Evolutionary conservation across 2,329 filamentous ascomycete species (phyloP), one percentile per base, ranked within the genome.

Genomic region (Fusarium buharicum): DNA sequence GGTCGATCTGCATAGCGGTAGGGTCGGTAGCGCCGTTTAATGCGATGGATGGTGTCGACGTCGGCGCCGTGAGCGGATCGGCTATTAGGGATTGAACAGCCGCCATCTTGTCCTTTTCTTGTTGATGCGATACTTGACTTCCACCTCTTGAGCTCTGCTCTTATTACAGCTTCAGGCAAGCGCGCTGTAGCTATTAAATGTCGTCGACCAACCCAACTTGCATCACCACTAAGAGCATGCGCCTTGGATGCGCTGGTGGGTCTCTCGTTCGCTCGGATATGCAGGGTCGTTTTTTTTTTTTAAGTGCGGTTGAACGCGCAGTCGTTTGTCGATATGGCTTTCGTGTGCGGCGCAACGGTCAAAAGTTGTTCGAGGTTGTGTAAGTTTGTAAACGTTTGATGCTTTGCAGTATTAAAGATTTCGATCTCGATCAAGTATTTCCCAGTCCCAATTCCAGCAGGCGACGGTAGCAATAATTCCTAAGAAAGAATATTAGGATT

Each of bases 11-110:
- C 60, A 77, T 67, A 24, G 48, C 57, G 45, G 66, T 51, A 37
- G 73, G 62, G 22, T 59, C 67, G 13, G 71, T 54, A 38, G 67
- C 49, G 28, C 67, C 67, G 43, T 72, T 69, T 51, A 73, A 64
- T 38, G 64, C 50, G 40, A 71, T 52, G 46, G 59, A 49, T 41
- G 68, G 58, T 10, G 52, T 63, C 28, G 75, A 61, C 47, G 69
- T 63, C 28, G 75, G 62, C 47, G 69, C 67, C 30, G 72, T 71
- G 46, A 74, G 74, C 27, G 75, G 70, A 38, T 72, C 75, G 39
- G 73, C 65, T 43, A 76, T 63, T 50, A 77, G 67, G 51, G 76
- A 75, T 53, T 77, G 75, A 36, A 79, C 76, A 9, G 77, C 74
- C 50, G 77, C 76, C 77, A 79, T 79, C 34, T 56, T 59, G 30